Evolutionary conservation across 768 basidiomycete genomes (phyloP).

Genomic region (Multifurca ochricompacta): DNA sequence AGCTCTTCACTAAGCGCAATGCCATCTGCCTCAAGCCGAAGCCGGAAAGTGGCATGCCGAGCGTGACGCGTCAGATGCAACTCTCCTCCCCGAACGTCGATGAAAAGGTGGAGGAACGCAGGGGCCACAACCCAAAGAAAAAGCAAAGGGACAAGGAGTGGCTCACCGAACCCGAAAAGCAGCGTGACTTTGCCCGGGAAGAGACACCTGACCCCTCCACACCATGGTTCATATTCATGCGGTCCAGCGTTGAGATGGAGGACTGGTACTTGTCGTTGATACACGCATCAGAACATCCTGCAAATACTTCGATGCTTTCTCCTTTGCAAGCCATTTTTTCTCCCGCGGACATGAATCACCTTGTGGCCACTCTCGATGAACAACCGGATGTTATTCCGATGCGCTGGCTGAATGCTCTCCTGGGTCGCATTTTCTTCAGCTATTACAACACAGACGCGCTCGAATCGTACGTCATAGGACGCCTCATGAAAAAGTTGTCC

Average conservation of each 20-base stretch:
- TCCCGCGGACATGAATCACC: conserved; percentile 69
- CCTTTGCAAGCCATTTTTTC: conserved; percentile 63
- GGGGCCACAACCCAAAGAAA: conserved; percentile 36
- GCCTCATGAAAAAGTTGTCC: conserved; percentile 88
- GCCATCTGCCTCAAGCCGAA: conserved; percentile 72
- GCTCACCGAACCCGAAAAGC: conserved; percentile 27
- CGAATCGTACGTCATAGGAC: conserved; percentile 77
- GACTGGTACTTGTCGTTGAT: conserved; percentile 89
- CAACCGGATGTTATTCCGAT: conserved; percentile 95
- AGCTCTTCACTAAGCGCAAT: conserved; percentile 86
- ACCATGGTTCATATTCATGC: conserved; percentile 93
- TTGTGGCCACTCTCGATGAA: conserved; percentile 81
- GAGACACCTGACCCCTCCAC: conserved; percentile 44
- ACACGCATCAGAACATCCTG: conserved; percentile 59
- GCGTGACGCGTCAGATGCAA: conserved; percentile 47
- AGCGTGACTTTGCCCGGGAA: conserved; percentile 35
- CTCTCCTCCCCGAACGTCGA: conserved; percentile 24
- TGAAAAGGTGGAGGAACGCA: conserved; percentile 34
- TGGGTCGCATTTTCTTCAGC: conserved; percentile 90
- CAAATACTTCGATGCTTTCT: conserved; percentile 51
- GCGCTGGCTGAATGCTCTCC: conserved; percentile 93
- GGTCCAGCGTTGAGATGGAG: conserved; percentile 87
- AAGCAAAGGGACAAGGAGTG: conserved; percentile 35
- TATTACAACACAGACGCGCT: conserved; percentile 78
- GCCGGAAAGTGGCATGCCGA: conserved; percentile 33